These are phyloP conservation scores for Nevesoporus exiguus DNA, from an alignment of 768 basidiomycete species.

Conservation along the genomic window DNA sequence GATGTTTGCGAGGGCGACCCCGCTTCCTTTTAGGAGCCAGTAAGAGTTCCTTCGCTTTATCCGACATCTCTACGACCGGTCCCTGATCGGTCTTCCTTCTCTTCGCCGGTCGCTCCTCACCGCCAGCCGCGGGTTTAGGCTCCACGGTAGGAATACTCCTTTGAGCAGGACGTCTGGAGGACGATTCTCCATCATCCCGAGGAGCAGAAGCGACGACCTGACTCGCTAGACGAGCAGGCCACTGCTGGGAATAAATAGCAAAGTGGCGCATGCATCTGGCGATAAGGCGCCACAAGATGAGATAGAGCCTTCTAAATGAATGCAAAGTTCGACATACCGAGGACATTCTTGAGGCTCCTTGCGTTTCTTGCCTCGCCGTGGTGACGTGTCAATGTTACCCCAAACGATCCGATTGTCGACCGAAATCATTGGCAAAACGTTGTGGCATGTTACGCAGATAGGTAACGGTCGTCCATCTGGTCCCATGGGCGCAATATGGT, in stretches of 20 bases:
- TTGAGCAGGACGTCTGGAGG: slow-evolving; percentile 48
- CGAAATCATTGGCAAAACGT: slow-evolving; percentile 70
- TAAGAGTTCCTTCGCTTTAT: slow-evolving; percentile 33
- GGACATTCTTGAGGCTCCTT: slow-evolving; percentile 70
- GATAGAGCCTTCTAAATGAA: slow-evolving; percentile 24
- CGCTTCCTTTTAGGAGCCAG: slow-evolving; percentile 32
- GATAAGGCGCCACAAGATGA: slow-evolving; percentile 13
- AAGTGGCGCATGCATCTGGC: slow-evolving; percentile 74
- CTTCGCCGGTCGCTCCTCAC: slow-evolving; percentile 44
- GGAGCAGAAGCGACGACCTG: slow-evolving; percentile 45
- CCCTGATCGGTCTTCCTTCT: slow-evolving; percentile 44
- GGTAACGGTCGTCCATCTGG: slow-evolving; percentile 67
- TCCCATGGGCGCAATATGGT: slow-evolving; percentile 48
- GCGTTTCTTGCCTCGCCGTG: slow-evolving; percentile 48
- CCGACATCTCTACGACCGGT: slow-evolving; percentile 30
- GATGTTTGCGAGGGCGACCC: slow-evolving; percentile 35
- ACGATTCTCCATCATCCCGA: slow-evolving; percentile 40
- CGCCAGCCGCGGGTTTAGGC: slow-evolving; percentile 49
- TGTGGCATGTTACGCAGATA: slow-evolving; percentile 67
- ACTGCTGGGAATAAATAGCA: slow-evolving; percentile 68
- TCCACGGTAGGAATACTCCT: slow-evolving; percentile 51
- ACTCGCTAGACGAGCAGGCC: slow-evolving; percentile 61
- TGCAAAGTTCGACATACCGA: slow-evolving; percentile 43
- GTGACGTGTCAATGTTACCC: slow-evolving; percentile 54
- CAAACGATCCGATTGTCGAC: slow-evolving; percentile 74